Evolutionary conservation across 2,329 filamentous ascomycete genomes (phyloP), one percentile per base, ranked within the genome.

Genomic region (Endocalyx cinctus): DNA sequence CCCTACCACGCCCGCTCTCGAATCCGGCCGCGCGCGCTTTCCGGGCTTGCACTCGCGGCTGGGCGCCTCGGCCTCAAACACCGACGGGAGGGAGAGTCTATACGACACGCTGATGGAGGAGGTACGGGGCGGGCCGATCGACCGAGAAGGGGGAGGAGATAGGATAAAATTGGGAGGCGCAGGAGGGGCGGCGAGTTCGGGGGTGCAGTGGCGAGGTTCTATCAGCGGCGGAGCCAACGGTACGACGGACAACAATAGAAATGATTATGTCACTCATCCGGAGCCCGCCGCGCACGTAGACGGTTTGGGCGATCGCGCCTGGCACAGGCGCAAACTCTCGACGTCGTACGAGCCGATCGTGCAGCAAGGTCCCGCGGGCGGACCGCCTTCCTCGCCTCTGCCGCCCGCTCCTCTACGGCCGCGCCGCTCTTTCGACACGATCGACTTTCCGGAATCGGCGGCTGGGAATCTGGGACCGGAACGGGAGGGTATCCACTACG

Each of bases 281-380:
- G 19, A 35, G 12, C 34, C 43, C 3, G 35, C 46, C 10, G 42
- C 50, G 3, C 39, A 35, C n/a, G 16, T 39, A 10, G 31, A 37
- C 3, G 31, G 28, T 8, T 42, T 52, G 3, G 51, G 48, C 17
- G 46, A 54, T 13, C 51, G 51, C 18, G 52, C 52, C 11, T 55
- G 52, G 50, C 48, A 53, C 32, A 41, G 48, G 8, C 43, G 50
- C 25, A 50, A 48, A 29, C 19, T 51, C 3, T 55, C 48, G 3
- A 42, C 40, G 10, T 29, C 43, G 6, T 51, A 42, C 20, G 45
- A 38, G 25, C 48, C 50, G 8, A 8, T 23, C 8, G 8, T 23
- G 8, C 20, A 8, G 8, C 20, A n/a, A n/a, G n/a, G 20, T 23
- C 20, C 20, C 12, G 25, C 46, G 3, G 42, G 40, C 17, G 38